Base-by-base conservation (phyloP, 352 stramenopile genomes). In the Discostella stelligera region DNA sequence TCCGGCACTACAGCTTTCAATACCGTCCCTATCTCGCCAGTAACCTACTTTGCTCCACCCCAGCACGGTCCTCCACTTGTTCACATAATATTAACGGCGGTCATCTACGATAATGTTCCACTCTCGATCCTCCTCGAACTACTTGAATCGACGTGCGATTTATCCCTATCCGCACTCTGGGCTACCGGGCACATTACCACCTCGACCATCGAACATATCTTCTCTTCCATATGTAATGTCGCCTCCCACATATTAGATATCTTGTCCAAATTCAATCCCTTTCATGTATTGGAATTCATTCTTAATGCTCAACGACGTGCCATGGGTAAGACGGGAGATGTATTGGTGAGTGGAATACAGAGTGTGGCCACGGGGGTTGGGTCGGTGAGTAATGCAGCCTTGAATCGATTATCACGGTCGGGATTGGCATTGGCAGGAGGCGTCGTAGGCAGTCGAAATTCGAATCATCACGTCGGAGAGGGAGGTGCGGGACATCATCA, bases 281-380 rank as follows among this genome's bases (percentile, higher is more conserved):
- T 86, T 10, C 50, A 69, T 7, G 54, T 89, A 16, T 71, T 88
- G 23, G 74, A 84, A 48, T 58, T 74, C n/a, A 66, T 90, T 2
- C 48, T 90, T 11, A 79, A 76, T 21, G 66, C 80, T 50, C 86
- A 89, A 69, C 76, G 85, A 46, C 84, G 84, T 70, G 79, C 81
- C 21, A 79, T 89, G 41, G 77, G 78, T 11, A 88, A 85, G 49
- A 88, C 87, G 3, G 85, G 74, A 39, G 87, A 91, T 68, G 83
- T 80, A 1, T 64, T 92, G 10, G 86, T 80, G 0, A 86, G 70
- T 50, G 87, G 87, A 13, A 89, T 92, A 60, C 85, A 91, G 58
- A 89, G 79, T 65, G 87, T 91, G 16, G 87, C 87, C 4, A 89
- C 82, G n/a, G 87, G 84, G 44, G 84, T 91, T 10, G 82, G 80